Conservation (phyloP, 2,329 filamentous ascomycete species). For the Microascus cirrosus region DNA sequence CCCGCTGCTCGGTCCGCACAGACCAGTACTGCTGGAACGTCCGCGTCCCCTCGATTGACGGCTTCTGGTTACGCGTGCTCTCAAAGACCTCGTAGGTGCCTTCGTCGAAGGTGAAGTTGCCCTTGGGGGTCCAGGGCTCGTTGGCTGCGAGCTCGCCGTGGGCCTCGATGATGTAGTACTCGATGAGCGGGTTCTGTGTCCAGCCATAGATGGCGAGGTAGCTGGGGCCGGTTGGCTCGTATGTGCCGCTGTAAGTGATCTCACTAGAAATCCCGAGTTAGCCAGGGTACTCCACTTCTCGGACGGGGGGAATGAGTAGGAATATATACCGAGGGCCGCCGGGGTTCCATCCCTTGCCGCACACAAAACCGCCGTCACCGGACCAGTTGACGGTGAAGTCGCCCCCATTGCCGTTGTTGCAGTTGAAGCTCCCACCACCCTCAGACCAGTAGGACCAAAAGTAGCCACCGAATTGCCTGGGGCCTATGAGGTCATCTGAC, state of each 20-base stretch:
- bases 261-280: slow-evolving; percentile 6
- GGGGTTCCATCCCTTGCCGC: slow-evolving; percentile 47
- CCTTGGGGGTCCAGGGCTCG: slow-evolving; percentile 18
- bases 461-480: background rate
- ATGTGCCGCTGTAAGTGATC: slow-evolving; percentile 17
- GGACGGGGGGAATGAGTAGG: background rate
- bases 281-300: background rate
- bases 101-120: slow-evolving; percentile 23
- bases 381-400: slow-evolving; percentile 32
- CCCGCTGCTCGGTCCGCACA: slow-evolving; percentile 36
- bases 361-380: slow-evolving; percentile 39
- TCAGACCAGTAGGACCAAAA: slow-evolving; percentile 26
- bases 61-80: slow-evolving; percentile 26
- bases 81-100: slow-evolving; percentile 24
- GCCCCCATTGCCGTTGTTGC: slow-evolving; percentile 29
- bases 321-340: slow-evolving; percentile 31
- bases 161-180: slow-evolving; percentile 26
- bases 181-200: slow-evolving; percentile 21
- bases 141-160: slow-evolving; percentile 24
- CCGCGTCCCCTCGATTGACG: slow-evolving; percentile 33
- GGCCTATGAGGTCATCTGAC: background rate
- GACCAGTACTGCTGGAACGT: slow-evolving; percentile 44
- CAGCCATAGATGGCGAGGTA: slow-evolving; percentile 27
- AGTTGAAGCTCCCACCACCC: slow-evolving; percentile 27
- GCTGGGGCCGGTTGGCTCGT: slow-evolving; percentile 14